These are phyloP conservation scores for Bipolaris bicolor DNA, from an alignment of 2,329 filamentous ascomycete species.

Conservation along the genomic window DNA sequence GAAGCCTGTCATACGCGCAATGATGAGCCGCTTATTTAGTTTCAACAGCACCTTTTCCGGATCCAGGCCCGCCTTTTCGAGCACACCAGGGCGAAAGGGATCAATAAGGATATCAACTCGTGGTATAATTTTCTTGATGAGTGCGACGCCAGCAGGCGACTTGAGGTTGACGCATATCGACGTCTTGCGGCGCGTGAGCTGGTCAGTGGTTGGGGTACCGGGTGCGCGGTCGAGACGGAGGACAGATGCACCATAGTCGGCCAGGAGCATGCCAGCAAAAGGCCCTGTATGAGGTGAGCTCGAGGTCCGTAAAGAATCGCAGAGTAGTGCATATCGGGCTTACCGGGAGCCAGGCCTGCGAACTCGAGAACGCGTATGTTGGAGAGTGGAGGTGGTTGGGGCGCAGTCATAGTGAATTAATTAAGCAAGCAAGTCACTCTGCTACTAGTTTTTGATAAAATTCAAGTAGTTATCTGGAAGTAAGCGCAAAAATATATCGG, in stretches of 20 bases:
- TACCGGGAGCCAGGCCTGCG: slow-evolving; percentile 66
- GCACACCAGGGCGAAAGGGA: slow-evolving; percentile 87
- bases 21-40: slow-evolving; percentile 76
- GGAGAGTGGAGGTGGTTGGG: slow-evolving; percentile 57
- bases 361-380: slow-evolving; percentile 69
- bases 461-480: background rate
- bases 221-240: slow-evolving; percentile 77
- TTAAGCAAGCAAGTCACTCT: background rate
- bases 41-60: slow-evolving; percentile 69
- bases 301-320: background rate
- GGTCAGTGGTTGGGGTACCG: slow-evolving; percentile 67
- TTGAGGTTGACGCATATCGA: slow-evolving; percentile 84
- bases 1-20: slow-evolving; percentile 89
- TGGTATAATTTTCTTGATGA: slow-evolving; percentile 70
- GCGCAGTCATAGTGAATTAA: slow-evolving; percentile 30
- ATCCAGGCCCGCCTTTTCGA: slow-evolving; percentile 81
- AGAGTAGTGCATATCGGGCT: background rate
- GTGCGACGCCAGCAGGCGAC: slow-evolving; percentile 63
- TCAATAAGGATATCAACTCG: slow-evolving; percentile 83
- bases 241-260: slow-evolving; percentile 84
- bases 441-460: slow-evolving; percentile 4
- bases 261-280: slow-evolving; percentile 82
- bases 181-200: slow-evolving; percentile 79
- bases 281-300: slow-evolving; percentile 64
- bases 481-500: background rate